Evolutionary conservation across 805 yeast species (phyloP), one percentile per base, ranked within the genome.

Genomic region (Nakazawaea anatomiae): DNA sequence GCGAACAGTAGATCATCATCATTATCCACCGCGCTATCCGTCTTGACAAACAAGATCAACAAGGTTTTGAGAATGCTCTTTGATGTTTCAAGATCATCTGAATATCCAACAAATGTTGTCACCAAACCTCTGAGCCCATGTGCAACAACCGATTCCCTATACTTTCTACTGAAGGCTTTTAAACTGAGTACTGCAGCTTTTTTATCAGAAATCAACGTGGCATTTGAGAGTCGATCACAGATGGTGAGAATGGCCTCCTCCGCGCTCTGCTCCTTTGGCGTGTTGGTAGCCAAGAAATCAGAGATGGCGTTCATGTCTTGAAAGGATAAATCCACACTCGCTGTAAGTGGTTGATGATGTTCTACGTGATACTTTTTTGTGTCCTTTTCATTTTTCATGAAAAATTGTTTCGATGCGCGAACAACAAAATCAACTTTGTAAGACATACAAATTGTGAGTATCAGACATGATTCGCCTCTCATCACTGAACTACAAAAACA

Each of bases 111-210:
- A 47, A 94, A 69, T 0, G 91, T 82, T 28, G 72, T 65, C 12
- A 94, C 75, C 47, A 94, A 70, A 1, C 90, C 87, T 51, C 89
- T 74, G 35, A 91, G 71, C 2, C 96, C 97, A 53, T 85, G 80
- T 36, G 96, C 95, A 44, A 91, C 89, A 1, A 94, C 97, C 2
- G 85, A 74, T 66, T 94, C 99, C 54, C 99, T 72, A 64, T 85
- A 89, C 58, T 89, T 89, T 51, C 97, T 75, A 53, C 95, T 82
- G 64, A 89, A 90, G 41, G 95, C 87, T 62, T 92, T 91, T 55
- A 94, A 72, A 0, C 96, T 92, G 38, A 92, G 73, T 4, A 92
- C 87, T 0, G 98, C 98, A 1, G 97, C 92, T 49, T 96, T 72
- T 55, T 97, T 75, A 67, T 94, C 99, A 31, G 87, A 82, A 2